Evolutionary conservation across 176 grass and related monocot genomes (phyloP), one percentile per base, ranked within the genome.

Genomic region (Avena insularis): DNA sequence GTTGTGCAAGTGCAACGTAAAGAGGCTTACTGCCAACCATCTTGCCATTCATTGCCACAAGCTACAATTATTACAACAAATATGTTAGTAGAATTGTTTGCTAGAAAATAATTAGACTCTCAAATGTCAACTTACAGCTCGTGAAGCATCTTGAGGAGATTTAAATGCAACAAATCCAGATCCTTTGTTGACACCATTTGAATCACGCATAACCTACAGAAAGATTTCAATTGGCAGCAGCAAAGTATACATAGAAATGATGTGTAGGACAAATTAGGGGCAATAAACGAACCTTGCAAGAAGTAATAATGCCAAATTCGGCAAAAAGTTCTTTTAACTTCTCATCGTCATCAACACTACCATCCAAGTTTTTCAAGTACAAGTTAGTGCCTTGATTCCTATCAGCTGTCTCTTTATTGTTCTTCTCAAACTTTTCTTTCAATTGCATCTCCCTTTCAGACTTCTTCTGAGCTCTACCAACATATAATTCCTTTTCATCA

Each of bases 391-490:
- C 93, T 62, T 92, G 90, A 23, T 88, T 81, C 47, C 86, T 92
- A 54, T 94, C 90, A 21, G 86, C 87, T 33, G 90, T 47, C 69
- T 94, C 93, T 73, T 92, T 91, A 38, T 79, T 86, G 45, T 19
- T 90, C 78, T 92, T 88, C 53, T 94, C 93, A 64, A 94, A 92
- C 17, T 75, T 92, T 88, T 87, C 87, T 68, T 94, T 94, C 63
- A 94, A 38, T 75, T 90, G 85, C 49, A 62, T 82, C 82, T 90
- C 93, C 78, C 93, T 90, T 82, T 92, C 93, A 23, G 87, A 90
- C 89, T 94, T 94, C 75, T 94, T 94, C 82, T 92, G 87, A 36
- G 93, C 93, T 84, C 87, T 92, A 51, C 93, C 90, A 60, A 94
- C 93, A 79, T 88, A 94, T 88, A 88, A 94, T 54, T 94, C 93